Evolutionary conservation across 139 green algal genomes (phyloP).

Genomic region (Chlorella sorokiniana): DNA sequence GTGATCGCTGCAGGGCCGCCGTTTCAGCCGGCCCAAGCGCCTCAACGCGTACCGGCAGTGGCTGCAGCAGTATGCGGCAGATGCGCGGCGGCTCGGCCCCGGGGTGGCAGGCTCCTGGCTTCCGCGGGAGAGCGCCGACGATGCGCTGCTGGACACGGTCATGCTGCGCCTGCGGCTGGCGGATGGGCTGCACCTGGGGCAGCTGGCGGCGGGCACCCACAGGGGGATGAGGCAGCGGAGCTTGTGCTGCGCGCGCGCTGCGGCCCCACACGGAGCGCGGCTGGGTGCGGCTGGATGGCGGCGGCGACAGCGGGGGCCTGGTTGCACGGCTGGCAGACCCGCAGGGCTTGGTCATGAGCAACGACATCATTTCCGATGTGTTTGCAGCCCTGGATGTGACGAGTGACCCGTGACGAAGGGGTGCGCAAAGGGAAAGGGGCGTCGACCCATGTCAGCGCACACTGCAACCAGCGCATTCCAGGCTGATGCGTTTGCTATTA

Average conservation of each 20-base stretch:
- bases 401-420: no score
- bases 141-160: slow-evolving; percentile 78
- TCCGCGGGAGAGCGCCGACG: slow-evolving; percentile 50
- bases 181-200: slow-evolving; percentile 74
- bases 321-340: slow-evolving; percentile 75
- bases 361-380: slow-evolving; percentile 85
- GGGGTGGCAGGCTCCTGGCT: slow-evolving; percentile 17
- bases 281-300: slow-evolving; percentile 18
- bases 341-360: slow-evolving; percentile 84
- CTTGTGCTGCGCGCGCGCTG: slow-evolving; percentile 43
- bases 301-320: not conserved
- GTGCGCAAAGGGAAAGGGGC: no score
- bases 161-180: slow-evolving; percentile 84
- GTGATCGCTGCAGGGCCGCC: slow-evolving; percentile 29
- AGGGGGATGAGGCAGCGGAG: slow-evolving; percentile 20
- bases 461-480: no score
- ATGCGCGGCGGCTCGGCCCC: not conserved
- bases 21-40: slow-evolving; percentile 74
- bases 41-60: slow-evolving; percentile 78
- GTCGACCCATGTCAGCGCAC: no score
- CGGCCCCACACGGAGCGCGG: slow-evolving; percentile 38
- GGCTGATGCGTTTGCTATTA: no score
- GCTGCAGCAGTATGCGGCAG: slow-evolving; percentile 57
- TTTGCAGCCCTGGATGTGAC: slow-evolving; percentile 67
- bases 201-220: slow-evolving; percentile 33